Conservation (phyloP, 2,329 filamentous ascomycete genomes). For the Hymenotorrendiella dingleyae region DNA sequence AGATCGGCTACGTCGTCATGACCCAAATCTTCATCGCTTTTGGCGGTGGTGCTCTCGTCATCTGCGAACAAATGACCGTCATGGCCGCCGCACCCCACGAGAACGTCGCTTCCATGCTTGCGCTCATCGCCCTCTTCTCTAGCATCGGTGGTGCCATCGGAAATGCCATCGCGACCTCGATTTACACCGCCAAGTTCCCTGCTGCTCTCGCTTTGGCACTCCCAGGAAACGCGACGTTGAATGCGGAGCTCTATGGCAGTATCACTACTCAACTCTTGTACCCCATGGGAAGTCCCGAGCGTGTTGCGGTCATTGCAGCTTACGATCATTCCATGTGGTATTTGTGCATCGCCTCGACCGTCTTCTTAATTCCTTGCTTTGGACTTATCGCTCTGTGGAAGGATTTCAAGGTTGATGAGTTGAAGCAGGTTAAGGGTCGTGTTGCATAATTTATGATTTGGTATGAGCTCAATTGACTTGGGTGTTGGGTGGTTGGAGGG, state of each 20-base stretch:
- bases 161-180: constrained; percentile 52
- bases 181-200: constrained; percentile 55
- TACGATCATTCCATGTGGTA: constrained; percentile 46
- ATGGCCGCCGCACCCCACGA: constrained; percentile 54
- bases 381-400: constrained; percentile 37
- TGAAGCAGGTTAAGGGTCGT: constrained; percentile 38
- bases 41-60: constrained; percentile 49
- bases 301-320: constrained; percentile 48
- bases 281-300: constrained; percentile 36
- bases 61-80: constrained; percentile 52
- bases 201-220: constrained; percentile 30
- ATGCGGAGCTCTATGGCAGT: constrained; percentile 46
- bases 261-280: constrained; percentile 46
- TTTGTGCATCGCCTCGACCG: constrained; percentile 45
- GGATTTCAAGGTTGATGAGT: constrained; percentile 39
- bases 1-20: constrained; percentile 49
- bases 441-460: too few species aligned
- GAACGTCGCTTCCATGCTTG: constrained; percentile 55
- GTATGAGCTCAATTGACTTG: too few species aligned
- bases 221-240: constrained; percentile 34
- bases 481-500: too few species aligned
- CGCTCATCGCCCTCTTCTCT: constrained; percentile 53
- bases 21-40: constrained; percentile 55
- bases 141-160: constrained; percentile 55
- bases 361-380: constrained; percentile 37